A percentile compares a stretch with the other conserved stretches of the same genome.
These are phyloP conservation scores for Seminavis robusta DNA, from an alignment of 108 stramenopile species.

Conservation along the genomic window DNA sequence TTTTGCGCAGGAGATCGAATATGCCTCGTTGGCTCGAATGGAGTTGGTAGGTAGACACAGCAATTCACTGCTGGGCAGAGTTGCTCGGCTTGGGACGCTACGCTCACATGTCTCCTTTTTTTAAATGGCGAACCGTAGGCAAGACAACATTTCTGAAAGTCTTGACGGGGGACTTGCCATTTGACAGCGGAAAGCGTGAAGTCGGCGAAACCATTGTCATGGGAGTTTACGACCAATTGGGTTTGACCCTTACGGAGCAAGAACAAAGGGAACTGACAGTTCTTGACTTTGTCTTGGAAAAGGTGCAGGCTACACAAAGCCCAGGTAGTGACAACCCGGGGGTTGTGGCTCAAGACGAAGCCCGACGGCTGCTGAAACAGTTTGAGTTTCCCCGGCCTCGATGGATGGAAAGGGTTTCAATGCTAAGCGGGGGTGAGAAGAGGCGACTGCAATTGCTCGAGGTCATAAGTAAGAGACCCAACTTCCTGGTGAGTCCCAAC, in stretches of 20 bases:
- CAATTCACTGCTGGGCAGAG: background rate
- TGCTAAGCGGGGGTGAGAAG: conserved; percentile 80
- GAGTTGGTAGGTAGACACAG: conserved; percentile 48
- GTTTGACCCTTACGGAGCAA: conserved; percentile 47
- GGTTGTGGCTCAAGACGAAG: conserved; percentile 50
- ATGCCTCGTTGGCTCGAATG: conserved; percentile 81
- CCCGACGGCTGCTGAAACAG: conserved; percentile 64
- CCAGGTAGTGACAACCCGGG: conserved; percentile 40
- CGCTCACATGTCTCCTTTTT: too few species aligned
- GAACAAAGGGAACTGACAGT: conserved; percentile 69
- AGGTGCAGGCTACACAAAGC: conserved; percentile 51
- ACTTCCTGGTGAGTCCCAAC: conserved; percentile 77
- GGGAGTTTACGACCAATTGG: conserved; percentile 84
- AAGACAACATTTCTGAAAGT: conserved; percentile 70
- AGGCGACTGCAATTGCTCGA: conserved; percentile 75
- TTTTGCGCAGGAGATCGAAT: conserved; percentile 78
- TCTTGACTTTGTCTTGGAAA: conserved; percentile 70
- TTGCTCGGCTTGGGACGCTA: background rate
- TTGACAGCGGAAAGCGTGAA: conserved; percentile 59
- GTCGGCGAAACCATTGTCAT: conserved; percentile 80
- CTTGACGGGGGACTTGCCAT: conserved; percentile 47
- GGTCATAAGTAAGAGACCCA: conserved; percentile 69
- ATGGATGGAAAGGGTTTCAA: conserved; percentile 71
- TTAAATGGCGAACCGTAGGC: conserved; percentile 2
- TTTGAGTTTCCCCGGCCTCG: conserved; percentile 69